phyloP scores from a whole-genome alignment of 2,329 filamentous ascomycete species.

The Fusarium mexicanum region DNA sequence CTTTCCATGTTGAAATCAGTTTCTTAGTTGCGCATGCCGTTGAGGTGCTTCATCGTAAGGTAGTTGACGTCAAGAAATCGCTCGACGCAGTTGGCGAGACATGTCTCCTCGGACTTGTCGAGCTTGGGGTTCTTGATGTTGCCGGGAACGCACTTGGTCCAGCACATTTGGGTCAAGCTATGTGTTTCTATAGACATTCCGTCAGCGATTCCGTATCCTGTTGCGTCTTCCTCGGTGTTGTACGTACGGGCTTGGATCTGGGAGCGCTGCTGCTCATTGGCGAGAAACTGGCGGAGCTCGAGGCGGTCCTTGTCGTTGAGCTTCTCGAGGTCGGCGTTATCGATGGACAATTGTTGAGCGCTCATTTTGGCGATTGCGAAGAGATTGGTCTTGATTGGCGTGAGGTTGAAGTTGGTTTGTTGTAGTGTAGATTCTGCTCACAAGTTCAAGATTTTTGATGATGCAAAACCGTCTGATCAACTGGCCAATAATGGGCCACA shows the following conservation, averaged over 20 bases:
- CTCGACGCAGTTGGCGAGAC: constrained; percentile 92
- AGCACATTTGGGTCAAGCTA: constrained; percentile 78
- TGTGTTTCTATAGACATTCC: constrained; percentile 58
- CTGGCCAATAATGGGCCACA: constrained; percentile 26
- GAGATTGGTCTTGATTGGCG: not conserved
- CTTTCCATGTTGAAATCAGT: not conserved
- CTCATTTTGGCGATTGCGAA: constrained; percentile 46
- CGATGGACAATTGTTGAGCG: constrained; percentile 51
- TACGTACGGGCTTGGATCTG: constrained; percentile 68
- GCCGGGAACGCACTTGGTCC: constrained; percentile 89
- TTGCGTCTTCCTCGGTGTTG: not conserved
- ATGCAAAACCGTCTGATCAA: constrained; percentile 12
- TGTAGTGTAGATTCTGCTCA: constrained; percentile 13
- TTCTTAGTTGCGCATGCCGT: constrained; percentile 60
- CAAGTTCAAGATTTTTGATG: constrained; percentile 37
- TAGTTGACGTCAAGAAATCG: constrained; percentile 91
- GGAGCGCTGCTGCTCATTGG: constrained; percentile 87
- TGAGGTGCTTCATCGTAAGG: constrained; percentile 85
- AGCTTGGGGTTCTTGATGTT: constrained; percentile 77
- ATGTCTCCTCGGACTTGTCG: constrained; percentile 81
- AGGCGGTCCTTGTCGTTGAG: constrained; percentile 85
- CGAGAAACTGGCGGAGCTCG: constrained; percentile 87
- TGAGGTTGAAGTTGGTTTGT: not conserved
- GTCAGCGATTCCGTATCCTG: constrained; percentile 10
- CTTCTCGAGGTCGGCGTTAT: constrained; percentile 73